Evolutionary conservation across 345 rosid genomes (phyloP).

Genomic region (Camelina sativa): DNA sequence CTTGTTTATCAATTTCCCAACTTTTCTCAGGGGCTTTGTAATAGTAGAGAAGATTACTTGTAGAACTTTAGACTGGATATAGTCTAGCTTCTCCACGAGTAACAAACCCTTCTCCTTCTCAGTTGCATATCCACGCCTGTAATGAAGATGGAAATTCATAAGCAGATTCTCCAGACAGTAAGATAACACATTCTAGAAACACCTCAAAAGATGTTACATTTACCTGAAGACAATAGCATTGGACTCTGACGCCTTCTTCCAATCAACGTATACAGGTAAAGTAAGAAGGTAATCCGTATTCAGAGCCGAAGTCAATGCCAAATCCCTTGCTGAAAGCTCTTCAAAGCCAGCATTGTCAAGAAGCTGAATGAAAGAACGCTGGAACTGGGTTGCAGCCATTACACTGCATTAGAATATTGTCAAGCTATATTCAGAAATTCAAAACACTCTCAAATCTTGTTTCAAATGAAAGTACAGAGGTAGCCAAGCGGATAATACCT

Average conservation of each 20-base stretch:
- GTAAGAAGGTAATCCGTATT: conserved; percentile 94
- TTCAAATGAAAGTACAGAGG: conserved; percentile 8
- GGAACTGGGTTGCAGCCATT: conserved; percentile 82
- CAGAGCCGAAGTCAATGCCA: conserved; percentile 82
- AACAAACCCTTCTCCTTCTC: conserved; percentile 89
- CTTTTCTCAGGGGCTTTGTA: conserved; percentile 78
- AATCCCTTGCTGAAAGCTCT: conserved; percentile 87
- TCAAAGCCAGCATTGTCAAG: conserved; percentile 82
- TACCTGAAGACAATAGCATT: conserved; percentile 93
- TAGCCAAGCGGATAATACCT: conserved; percentile 24
- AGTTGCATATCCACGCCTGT: conserved; percentile 93
- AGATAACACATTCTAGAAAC: neutral
- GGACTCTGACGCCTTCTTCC: conserved; percentile 87
- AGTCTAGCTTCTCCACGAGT: conserved; percentile 90
- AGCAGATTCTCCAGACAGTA: neutral
- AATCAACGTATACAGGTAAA: conserved; percentile 86
- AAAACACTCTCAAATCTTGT: conserved; percentile 3
- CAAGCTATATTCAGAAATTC: conserved; percentile 7
- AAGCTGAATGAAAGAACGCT: conserved; percentile 91
- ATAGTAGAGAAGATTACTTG: conserved; percentile 58
- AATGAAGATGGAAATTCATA: conserved; percentile 34
- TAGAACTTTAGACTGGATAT: conserved; percentile 83
- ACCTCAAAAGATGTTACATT: conserved; percentile 3
- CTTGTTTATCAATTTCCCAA: conserved; percentile 76
- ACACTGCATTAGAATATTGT: conserved; percentile 51